Base-by-base conservation (phyloP, 2,329 filamentous ascomycete genomes). In the Exophiala spinifera region DNA sequence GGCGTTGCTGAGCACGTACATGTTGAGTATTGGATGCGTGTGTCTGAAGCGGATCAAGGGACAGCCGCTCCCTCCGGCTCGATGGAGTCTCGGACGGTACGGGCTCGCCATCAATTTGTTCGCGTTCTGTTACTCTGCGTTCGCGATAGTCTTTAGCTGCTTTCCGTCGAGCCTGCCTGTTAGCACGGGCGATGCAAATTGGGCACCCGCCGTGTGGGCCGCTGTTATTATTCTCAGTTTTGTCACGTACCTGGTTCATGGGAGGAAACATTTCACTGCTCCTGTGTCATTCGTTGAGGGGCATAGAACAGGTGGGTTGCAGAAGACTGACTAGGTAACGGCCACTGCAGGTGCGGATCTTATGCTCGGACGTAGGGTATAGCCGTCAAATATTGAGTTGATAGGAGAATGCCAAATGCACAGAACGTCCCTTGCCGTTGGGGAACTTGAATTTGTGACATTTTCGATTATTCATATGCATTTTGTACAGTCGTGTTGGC, bases 1-100 rank as follows among this genome's bases (percentile, higher is more conserved):
- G 4, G 71, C 73, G 6, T 59, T 76, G 10, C 62, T 76, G 39
- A 70, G 67, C 3, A 71, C 74, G 19, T 77, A 76, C 51, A 67
- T 74, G 28, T 62, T 80, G 6, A 75, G 74, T 1, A 78, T 79
- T 46, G 68, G 66, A 13, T 79, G 76, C 60, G 67, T 79, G 7
- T 63, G 75, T 8, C 57, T 73, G n/a, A 76, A 75, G 54, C 70
- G 76, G 2, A 64, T 75, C 51, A 69, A 68, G 7, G 62, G 66
- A 1, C 69, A 78, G 48, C 54, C 67, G 1, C 69, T 79, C 1
- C 72, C 77, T 1, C 69, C 68, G 0, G 72, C 70, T 1, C 71
- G 72, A 13, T 80, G 76, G 69, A 71, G 68, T 8, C 69, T 80
- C 3, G 76, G 78, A 5, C 66, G 64, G 21, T 73, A 66, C 44